A percentile compares a stretch with the other conserved stretches of the same genome.
Conservation (phyloP, 345 rosid genomes). For the Lumnitzera littorea region DNA sequence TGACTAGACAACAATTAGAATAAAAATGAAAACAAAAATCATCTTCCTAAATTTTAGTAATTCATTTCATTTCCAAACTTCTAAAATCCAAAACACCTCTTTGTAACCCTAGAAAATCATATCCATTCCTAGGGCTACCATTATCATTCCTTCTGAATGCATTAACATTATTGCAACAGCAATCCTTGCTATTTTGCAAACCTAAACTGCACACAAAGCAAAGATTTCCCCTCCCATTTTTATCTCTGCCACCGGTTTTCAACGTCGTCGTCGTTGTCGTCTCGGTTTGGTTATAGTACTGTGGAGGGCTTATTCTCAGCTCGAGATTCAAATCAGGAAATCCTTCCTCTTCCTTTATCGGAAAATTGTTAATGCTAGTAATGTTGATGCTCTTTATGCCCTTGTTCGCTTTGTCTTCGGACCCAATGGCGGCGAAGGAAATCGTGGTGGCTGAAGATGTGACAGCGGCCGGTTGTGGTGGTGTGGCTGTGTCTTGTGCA, state of each 20-base stretch:
- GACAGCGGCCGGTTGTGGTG: too few relatives aligned
- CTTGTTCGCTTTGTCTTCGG: constrained; percentile 10
- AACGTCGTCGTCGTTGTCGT: not conserved
- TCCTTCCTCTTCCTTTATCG: constrained; percentile 12
- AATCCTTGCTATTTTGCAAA: constrained; percentile 26
- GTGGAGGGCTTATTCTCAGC: constrained; percentile 40
- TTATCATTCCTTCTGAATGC: not conserved
- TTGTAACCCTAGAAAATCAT: constrained; percentile 32
- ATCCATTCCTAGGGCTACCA: constrained; percentile 7
- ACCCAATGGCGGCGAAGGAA: constrained; percentile 10
- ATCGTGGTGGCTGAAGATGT: constrained; percentile 3
- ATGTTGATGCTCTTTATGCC: not conserved
- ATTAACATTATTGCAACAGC: constrained; percentile 20
- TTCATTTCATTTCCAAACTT: constrained; percentile 49
- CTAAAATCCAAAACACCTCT: constrained; percentile 32
- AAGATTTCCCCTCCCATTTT: constrained; percentile 7
- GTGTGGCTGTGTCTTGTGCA: constrained; percentile 11
- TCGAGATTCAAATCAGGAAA: constrained; percentile 47
- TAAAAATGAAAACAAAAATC: not conserved
- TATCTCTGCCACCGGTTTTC: too few relatives aligned
- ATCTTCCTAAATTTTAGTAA: not conserved
- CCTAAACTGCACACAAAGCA: constrained; percentile 37
- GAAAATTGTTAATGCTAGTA: not conserved
- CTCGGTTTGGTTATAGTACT: constrained; percentile 14
- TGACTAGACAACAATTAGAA: not conserved